Percentiles rank a stretch among this genome's conserved stretches.
These are phyloP conservation scores for Rosa persica DNA, from an alignment of 306 rosid genomes.

Conservation along the genomic window DNA sequence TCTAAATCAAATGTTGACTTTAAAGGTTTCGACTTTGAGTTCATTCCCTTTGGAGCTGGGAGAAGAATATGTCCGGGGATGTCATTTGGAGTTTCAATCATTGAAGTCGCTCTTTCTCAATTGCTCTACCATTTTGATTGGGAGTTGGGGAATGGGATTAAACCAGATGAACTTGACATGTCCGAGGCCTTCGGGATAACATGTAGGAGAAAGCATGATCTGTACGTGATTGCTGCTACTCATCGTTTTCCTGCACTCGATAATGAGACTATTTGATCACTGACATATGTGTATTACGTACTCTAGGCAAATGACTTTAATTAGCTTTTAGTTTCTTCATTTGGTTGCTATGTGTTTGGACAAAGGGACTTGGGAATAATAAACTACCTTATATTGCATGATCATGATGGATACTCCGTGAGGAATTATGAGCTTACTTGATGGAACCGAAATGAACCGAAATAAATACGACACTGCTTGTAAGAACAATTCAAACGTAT, in stretches of 20 bases:
- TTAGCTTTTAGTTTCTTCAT: no score
- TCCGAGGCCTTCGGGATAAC: neutral
- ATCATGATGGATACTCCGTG: no score
- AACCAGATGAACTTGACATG: conserved; percentile 6
- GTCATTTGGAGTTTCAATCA: neutral
- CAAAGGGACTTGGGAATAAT: no score
- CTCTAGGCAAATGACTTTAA: no score
- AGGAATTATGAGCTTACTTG: no score
- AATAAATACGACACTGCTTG: no score
- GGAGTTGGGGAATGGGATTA: neutral
- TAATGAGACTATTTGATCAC: no score
- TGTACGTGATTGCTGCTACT: neutral
- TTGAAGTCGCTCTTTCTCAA: neutral
- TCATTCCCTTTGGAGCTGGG: conserved; percentile 24
- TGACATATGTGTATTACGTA: no score
- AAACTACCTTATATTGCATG: no score
- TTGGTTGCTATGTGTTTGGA: no score
- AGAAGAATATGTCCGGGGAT: conserved; percentile 18
- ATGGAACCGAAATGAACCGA: no score
- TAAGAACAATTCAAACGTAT: no score
- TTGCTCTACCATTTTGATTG: conserved; percentile 10
- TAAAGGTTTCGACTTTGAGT: conserved; percentile 5
- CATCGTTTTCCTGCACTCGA: neutral
- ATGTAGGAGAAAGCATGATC: neutral
- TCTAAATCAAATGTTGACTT: neutral